Evolutionary conservation across 306 rosid genomes (phyloP).

Genomic region (Quillaja saponaria): DNA sequence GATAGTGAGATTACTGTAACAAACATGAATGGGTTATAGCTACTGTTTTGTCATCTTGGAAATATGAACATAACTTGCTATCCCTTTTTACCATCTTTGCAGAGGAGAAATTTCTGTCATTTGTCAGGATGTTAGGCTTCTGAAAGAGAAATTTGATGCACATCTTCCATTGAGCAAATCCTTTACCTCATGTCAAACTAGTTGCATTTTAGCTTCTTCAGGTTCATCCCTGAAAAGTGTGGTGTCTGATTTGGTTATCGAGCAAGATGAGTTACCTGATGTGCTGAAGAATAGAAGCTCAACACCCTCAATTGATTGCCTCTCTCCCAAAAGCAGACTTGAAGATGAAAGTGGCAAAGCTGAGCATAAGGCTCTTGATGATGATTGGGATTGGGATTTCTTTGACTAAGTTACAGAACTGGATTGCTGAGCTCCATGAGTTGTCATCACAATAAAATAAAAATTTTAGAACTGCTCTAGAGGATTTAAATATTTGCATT

Average conservation of each 20-base stretch:
- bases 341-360: slow-evolving; percentile 34
- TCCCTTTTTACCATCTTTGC: slow-evolving; percentile 25
- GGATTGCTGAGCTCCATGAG: slow-evolving; percentile 3
- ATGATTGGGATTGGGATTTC: slow-evolving; percentile 70
- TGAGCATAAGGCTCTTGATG: slow-evolving; percentile 50
- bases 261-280: slow-evolving; percentile 38
- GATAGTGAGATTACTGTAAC: no score
- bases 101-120: slow-evolving; percentile 90
- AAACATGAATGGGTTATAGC: no score
- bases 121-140: slow-evolving; percentile 66
- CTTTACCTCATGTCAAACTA: slow-evolving; percentile 82
- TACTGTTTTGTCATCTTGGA: not conserved
- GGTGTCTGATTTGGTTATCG: slow-evolving; percentile 40
- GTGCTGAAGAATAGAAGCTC: slow-evolving; percentile 29
- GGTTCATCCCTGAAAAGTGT: slow-evolving; percentile 33
- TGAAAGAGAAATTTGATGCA: slow-evolving; percentile 86
- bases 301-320: slow-evolving; percentile 30
- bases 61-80: not conserved
- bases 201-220: slow-evolving; percentile 64
- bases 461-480: not conserved
- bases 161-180: slow-evolving; percentile 81
- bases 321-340: slow-evolving; percentile 16
- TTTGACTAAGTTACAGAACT: slow-evolving; percentile 43
- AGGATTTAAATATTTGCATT: not conserved
- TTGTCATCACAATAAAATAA: slow-evolving; percentile 33